These are phyloP conservation scores for Mycena galopus DNA, from an alignment of 768 basidiomycete species.

Conservation along the genomic window DNA sequence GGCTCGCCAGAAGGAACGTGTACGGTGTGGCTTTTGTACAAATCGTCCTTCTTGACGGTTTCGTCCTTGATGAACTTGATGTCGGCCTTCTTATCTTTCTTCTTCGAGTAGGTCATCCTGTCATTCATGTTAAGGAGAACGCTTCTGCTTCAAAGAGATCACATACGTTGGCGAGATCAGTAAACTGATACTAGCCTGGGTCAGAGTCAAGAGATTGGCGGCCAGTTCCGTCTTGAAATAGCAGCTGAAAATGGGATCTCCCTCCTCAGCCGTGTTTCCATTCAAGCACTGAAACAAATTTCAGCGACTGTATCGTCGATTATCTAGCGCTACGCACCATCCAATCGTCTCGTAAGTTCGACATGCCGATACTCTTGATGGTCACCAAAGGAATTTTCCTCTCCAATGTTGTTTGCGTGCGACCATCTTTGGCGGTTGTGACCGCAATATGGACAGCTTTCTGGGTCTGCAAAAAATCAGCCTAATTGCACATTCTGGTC, in stretches of 20 bases:
- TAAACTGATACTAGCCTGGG: slow-evolving; percentile 81
- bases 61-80: slow-evolving; percentile 95
- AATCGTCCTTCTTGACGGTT: slow-evolving; percentile 78
- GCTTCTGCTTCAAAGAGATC: slow-evolving; percentile 1
- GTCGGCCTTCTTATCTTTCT: slow-evolving; percentile 93
- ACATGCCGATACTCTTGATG: slow-evolving; percentile 89
- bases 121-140: neutral
- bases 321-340: slow-evolving; percentile 65
- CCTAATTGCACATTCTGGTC: neutral
- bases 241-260: slow-evolving; percentile 92
- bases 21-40: slow-evolving; percentile 95
- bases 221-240: slow-evolving; percentile 96
- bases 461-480: slow-evolving; percentile 66
- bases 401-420: slow-evolving; percentile 71
- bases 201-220: slow-evolving; percentile 84
- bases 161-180: slow-evolving; percentile 83
- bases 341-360: slow-evolving; percentile 95
- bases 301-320: slow-evolving; percentile 8
- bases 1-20: slow-evolving; percentile 92
- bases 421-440: slow-evolving; percentile 72
- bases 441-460: slow-evolving; percentile 89
- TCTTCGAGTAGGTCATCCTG: slow-evolving; percentile 93
- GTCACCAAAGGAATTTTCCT: slow-evolving; percentile 92
- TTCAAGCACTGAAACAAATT: slow-evolving; percentile 73
- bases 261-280: slow-evolving; percentile 86